Evolutionary conservation across 2,329 filamentous ascomycete genomes (phyloP), one percentile per base, ranked within the genome.

Genomic region (Lomentospora prolificans): DNA sequence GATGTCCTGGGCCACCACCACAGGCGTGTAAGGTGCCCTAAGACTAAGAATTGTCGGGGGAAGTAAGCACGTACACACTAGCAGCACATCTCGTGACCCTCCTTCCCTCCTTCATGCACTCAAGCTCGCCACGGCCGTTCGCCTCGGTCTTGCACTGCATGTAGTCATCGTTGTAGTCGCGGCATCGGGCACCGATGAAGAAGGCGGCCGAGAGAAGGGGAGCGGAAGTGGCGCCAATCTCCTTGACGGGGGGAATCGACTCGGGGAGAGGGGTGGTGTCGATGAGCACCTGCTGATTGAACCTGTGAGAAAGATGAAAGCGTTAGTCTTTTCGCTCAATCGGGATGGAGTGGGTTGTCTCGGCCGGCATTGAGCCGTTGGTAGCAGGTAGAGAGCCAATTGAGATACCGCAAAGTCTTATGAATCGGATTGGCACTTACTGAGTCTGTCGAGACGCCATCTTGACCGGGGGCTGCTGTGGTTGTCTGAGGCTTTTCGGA

Each of bases 71-170:
- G 66, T 86, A 96, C 89, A 99, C 94, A 74, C 90, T 95, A 64
- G 88, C 86, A 58, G 94, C 94, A 78, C 94, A 99, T 75, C 94
- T 84, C 64, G 94, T 99, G 60, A 99, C 94, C 73, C 94, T 89
- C 71, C 94, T 83, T 57, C 94, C 94, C 77, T 99, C 94, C 79
- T 89, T 92, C 81, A 99, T 76, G 75, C 94, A 99, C 64, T 96
- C 89, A 61, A 95, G 73, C 78, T 99, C 94, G 70, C 90, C 94
- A 72, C 82, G 84, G 65, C 94, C 94, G 60, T 89, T 86, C 66
- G 90, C 85, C 75, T 96, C 90, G 64, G 83, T 89, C 86, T 99
- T 99, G 87, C 94, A 99, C 78, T 95, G 89, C 92, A 99, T 99
- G 76, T 87, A 99, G 75, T 99, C 94, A 78, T 99, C 94, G 74